Evolutionary conservation across 192 early-diverging fungal species (phyloP), one percentile per base, ranked within the genome.

Genomic region (Pilobolus umbonatus): DNA sequence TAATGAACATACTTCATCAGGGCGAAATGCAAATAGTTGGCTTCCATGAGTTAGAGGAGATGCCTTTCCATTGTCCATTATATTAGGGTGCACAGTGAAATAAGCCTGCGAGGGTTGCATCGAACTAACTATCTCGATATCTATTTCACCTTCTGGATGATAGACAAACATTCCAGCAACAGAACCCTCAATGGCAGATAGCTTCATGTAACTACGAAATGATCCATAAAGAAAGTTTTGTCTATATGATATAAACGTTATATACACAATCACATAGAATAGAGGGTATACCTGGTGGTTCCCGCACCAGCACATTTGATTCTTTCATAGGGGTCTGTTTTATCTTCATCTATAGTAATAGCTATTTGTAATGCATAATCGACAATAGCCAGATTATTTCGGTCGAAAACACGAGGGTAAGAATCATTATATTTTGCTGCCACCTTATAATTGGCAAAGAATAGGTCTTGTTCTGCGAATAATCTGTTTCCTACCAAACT

Each of bases 61-160:
- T 1, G 67, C 60, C 36, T 35, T 30, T 19, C 67, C 67, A 38
- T 61, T 34, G 15, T 28, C 8, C 17, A 30, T 36, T n/a, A 25
- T 26, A 25, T 43, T 55, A 19, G 67, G 67, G 30, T 68, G 67
- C 2, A 62, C 38, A 3, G 67, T 55, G 58, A 58, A 68, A 44
- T 68, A 62, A 17, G 55, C 47, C 53, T 62, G 54, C 3, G 54
- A 36, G 4, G 67, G 67, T 30, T 39, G 10, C 0, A 65, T 48
- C 10, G 56, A 34, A 43, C 58, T 56, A 10, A 67, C 22, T 3
- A 54, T n/a, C 46, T 67, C 65, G 15, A 67, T 56, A 50, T 67
- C 65, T 2, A 67, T 67, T 19, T 67, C 65, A 5, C 45, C 53
- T 30, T 67, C 36, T 3, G 51, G 25, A 29, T 49, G 31, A 15